Base-by-base conservation (phyloP, 495 filamentous ascomycete species). In the Extremus antarcticus region DNA sequence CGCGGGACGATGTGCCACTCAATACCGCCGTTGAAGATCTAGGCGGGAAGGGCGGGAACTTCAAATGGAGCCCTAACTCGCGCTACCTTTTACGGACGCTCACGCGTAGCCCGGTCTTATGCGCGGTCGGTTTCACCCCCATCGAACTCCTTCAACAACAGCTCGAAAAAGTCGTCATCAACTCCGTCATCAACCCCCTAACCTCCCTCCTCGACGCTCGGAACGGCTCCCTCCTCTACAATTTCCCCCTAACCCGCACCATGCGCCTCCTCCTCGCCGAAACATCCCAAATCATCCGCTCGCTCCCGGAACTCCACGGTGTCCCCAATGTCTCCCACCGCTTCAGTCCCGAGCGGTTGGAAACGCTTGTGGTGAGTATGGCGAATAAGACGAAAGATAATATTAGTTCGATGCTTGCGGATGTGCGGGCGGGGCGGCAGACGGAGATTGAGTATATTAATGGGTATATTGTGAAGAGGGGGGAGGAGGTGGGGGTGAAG, bases 371-470 rank as follows among this genome's bases (percentile, higher is more conserved):
- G 1, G 70, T 81, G 20, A 59, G 71, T 21, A 74, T 87, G 7
- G 81, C 78, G 7, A 66, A 73, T n/a, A 76, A 74, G 57, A 91
- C 85, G 1, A 71, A 69, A 1, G 68, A 75, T 35, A 91, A 94
- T 64, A 76, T 74, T 38, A 89, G 84, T 63, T 83, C 80, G 2
- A 95, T 95, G 89, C 65, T 87, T 21, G 85, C 89, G 63, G 90
- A 95, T 67, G 74, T 91, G 19, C 66, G 71, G 29, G 68, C 68
- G 1, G 74, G 81, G 2, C 78, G 75, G 63, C 60, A 67, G 50
- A 94, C 88, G 1, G 90, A 94, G 67, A 80, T 95, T 52, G 79
- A 84, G 19, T 90, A 85, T 61, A 78, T 94, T 59, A 95, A 92
- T 70, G 90, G 89, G 16, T 95, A 84, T 69, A 76, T 95, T 25